These are phyloP conservation scores for Vinca major DNA, from an alignment of 305 asterid genomes.

Conservation along the genomic window DNA sequence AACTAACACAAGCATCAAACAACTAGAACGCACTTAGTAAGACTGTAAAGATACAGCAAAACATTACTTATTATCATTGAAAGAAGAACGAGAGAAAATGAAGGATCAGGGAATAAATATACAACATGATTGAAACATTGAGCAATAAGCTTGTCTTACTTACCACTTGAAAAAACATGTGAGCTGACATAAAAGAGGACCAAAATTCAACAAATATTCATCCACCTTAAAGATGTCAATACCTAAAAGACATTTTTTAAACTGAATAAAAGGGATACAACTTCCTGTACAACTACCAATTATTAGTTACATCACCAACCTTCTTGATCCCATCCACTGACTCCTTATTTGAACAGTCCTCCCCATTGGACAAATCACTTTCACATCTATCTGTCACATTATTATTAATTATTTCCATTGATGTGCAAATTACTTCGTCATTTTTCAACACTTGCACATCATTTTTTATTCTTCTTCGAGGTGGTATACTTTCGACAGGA, in stretches of 20 bases:
- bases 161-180: background rate
- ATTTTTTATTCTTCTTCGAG: slow-evolving; percentile 73
- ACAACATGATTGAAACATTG: background rate
- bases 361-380: slow-evolving; percentile 28
- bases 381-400: slow-evolving; percentile 25
- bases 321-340: slow-evolving; percentile 34
- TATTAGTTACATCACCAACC: slow-evolving; percentile 24
- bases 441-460: slow-evolving; percentile 36
- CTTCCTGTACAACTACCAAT: slow-evolving; percentile 6
- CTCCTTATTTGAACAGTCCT: slow-evolving; percentile 32
- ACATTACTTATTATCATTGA: background rate
- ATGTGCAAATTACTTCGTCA: slow-evolving; percentile 25
- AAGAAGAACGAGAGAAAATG: background rate
- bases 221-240: background rate
- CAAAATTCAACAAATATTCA: background rate
- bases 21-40: background rate
- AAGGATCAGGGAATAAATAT: background rate
- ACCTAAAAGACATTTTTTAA: background rate
- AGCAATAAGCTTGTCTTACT: background rate
- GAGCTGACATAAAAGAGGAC: background rate
- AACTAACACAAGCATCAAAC: background rate
- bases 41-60: background rate
- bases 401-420: slow-evolving; percentile 29
- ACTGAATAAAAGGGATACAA: background rate
- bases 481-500: slow-evolving; percentile 67